These are phyloP conservation scores for Aspergillus homomorphus DNA, from an alignment of 495 filamentous ascomycete genomes.

Conservation along the genomic window DNA sequence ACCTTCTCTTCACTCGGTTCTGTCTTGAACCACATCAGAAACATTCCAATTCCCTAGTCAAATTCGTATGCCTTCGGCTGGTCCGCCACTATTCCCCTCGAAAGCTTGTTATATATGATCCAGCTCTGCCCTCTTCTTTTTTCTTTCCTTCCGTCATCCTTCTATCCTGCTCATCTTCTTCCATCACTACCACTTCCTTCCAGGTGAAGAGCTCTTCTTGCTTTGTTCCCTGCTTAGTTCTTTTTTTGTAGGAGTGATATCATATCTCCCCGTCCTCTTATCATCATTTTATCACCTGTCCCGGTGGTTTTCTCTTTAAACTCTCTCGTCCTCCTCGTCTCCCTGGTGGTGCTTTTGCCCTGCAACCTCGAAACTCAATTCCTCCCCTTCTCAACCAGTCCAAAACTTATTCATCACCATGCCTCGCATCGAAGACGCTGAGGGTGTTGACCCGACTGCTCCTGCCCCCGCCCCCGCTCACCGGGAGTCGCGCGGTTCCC, in stretches of 20 bases:
- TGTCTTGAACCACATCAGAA: background rate
- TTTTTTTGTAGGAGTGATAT: background rate
- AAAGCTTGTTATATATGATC: conserved; percentile 15
- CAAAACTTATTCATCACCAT: conserved; percentile 42
- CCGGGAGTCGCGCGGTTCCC: conserved; percentile 27
- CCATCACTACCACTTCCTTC: background rate
- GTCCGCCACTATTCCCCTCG: background rate
- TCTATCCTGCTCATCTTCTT: conserved; percentile 7
- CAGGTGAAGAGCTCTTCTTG: conserved; percentile 5
- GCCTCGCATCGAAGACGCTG: conserved; percentile 60
- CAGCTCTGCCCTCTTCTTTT: conserved; percentile 16
- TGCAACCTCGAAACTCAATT: conserved; percentile 12
- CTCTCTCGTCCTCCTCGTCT: conserved; percentile 5
- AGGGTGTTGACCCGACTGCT: conserved; percentile 44
- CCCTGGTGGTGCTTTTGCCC: background rate
- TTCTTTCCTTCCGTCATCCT: conserved; percentile 5
- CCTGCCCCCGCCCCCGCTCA: conserved; percentile 33
- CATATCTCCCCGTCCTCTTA: conserved; percentile 8
- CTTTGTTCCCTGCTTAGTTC: background rate
- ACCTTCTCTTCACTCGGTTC: background rate
- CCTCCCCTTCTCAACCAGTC: conserved; percentile 2
- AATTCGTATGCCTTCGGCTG: background rate
- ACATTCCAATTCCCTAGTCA: background rate
- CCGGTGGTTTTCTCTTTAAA: background rate
- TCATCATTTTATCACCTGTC: conserved; percentile 5